Base-by-base conservation (phyloP, 129 eudicot species). In the Helianthus tuberosus region DNA sequence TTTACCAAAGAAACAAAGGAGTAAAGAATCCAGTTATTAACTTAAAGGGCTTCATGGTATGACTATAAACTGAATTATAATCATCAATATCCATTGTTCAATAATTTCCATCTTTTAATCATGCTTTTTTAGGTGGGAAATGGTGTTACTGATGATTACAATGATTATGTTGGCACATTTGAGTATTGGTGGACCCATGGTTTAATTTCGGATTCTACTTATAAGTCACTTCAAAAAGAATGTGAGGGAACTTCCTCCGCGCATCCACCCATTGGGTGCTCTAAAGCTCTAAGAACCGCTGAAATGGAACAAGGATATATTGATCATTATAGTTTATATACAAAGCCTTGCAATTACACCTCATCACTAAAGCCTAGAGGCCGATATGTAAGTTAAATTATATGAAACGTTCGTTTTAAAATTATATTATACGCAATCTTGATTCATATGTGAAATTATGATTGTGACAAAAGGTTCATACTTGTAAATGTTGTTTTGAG, bases 101-200 rank as follows among this genome's bases (percentile, higher is more conserved):
- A 8, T 52, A 44, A 27, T 41, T 63, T 71, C 44, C 50, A 51
- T 27, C 67, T 57, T 74, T 43, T 29, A 17, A 69, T 23, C 72
- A 50, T 75, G 47, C 35, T 58, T 59, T 59, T 60, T 8, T 79
- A 94, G 99, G 99, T 94, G 61, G 99, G 99, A 32, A 94, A 94
- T 84, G 97, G 93, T 41, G 97, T 94, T 38, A 94, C 89, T 35
- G 99, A 94, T 79, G 99, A 94, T 88, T 89, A 83, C 82, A 82
- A 89, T 82, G 99, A 94, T 84, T 86, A 79, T 49, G 69, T 94
- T 55, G 99, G 99, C 73, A 90, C 97, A 71, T 94, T 94, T 75
- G 96, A 94, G 88, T 91, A 94, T 75, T 90, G 97, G 99, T 94
- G 99, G 99, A 83, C 96, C 49, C 97, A 88, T 11, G 99, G 96